These are phyloP conservation scores for Hypoxylon sp. DNA, from an alignment of 2,329 filamentous ascomycete species.

Conservation along the genomic window DNA sequence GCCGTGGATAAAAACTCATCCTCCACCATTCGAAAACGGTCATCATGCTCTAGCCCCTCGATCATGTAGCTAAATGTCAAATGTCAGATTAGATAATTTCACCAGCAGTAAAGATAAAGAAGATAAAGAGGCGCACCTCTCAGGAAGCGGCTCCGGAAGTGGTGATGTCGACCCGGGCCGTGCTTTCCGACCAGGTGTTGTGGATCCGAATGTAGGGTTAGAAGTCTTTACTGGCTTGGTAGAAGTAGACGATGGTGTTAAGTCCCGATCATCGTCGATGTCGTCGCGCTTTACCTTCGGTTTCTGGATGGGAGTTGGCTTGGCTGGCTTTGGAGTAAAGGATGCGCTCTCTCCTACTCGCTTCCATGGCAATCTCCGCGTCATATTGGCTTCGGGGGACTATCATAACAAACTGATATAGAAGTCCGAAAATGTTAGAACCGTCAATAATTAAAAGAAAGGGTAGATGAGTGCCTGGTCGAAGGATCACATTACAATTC, in stretches of 20 bases:
- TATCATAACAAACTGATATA: neutral
- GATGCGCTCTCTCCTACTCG: constrained; percentile 42
- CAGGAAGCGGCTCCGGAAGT: constrained; percentile 60
- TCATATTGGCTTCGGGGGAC: constrained; percentile 53
- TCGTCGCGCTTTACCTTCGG: constrained; percentile 27
- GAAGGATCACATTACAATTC: neutral
- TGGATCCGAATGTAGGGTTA: neutral
- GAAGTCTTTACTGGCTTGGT: constrained; percentile 22
- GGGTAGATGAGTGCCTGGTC: neutral
- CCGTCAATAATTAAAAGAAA: neutral
- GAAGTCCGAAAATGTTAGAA: neutral
- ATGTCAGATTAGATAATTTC: constrained; percentile 18
- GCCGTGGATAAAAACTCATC: constrained; percentile 79
- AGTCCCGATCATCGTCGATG: constrained; percentile 13
- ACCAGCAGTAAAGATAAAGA: neutral
- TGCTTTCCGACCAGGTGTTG: constrained; percentile 39
- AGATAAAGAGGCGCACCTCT: constrained; percentile 55
- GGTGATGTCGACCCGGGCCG: constrained; percentile 64
- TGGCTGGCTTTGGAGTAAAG: constrained; percentile 22
- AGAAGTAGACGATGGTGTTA: constrained; percentile 25
- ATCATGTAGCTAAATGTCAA: constrained; percentile 67
- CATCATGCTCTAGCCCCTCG: constrained; percentile 73
- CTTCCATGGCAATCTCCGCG: constrained; percentile 66
- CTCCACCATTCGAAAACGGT: constrained; percentile 84
- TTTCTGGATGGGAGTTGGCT: constrained; percentile 35